phyloP scores from a whole-genome alignment of 2,329 filamentous ascomycete genomes.

The Emmonsiellopsis sp. region DNA sequence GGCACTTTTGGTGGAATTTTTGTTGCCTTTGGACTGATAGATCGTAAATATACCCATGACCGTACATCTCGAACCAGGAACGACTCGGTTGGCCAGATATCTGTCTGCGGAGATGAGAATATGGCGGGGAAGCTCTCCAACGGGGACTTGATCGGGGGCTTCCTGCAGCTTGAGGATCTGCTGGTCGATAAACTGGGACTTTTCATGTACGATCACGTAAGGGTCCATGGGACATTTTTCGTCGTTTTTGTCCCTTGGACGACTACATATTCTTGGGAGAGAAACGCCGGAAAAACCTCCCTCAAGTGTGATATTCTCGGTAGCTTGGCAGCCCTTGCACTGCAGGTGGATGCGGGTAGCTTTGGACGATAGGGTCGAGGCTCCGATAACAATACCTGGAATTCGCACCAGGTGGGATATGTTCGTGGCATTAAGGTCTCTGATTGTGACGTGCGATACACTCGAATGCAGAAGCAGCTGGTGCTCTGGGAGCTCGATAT shows the following conservation, averaged over 20 bases:
- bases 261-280: conserved; percentile 68
- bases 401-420: conserved; percentile 94
- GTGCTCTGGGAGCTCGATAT: conserved; percentile 71
- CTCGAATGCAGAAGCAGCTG: conserved; percentile 91
- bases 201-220: conserved; percentile 92
- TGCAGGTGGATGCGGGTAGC: conserved; percentile 77
- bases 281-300: conserved; percentile 84
- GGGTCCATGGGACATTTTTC: conserved; percentile 85
- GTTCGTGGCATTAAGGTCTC: conserved; percentile 83
- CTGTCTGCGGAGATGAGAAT: conserved; percentile 94
- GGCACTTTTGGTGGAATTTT: conserved; percentile 64
- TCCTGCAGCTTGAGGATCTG: conserved; percentile 98
- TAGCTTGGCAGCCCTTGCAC: conserved; percentile 75
- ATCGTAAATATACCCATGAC: conserved; percentile 98
- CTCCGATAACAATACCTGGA: conserved; percentile 93
- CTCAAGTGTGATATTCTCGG: conserved; percentile 59
- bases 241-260: conserved; percentile 48
- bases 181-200: conserved; percentile 90
- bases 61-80: conserved; percentile 88
- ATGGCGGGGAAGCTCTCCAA: conserved; percentile 88
- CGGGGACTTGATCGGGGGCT: conserved; percentile 92
- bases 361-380: conserved; percentile 93
- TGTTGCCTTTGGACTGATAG: conserved; percentile 84
- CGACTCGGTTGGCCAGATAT: conserved; percentile 89
- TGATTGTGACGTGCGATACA: conserved; percentile 82